Evolutionary conservation across 1,284 basidiomycete species (phyloP).

Genomic region (Ceratobasidium sp.): DNA sequence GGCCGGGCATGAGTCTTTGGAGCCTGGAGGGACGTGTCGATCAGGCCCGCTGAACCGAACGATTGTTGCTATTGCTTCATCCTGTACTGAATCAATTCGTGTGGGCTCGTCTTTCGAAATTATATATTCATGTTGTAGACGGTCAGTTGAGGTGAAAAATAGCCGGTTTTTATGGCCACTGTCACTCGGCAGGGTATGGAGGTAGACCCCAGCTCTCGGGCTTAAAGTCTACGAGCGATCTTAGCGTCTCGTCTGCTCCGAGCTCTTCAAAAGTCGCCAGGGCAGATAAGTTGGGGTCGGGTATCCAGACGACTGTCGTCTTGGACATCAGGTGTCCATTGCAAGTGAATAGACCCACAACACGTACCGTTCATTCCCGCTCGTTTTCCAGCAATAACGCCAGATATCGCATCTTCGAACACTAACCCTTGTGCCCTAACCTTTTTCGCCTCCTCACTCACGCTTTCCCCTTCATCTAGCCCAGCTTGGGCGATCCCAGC

Average conservation of each 20-base stretch:
- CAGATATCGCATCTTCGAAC: conserved; percentile 79
- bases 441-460: conserved; percentile 57
- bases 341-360: background rate
- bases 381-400: conserved; percentile 77
- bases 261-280: conserved; percentile 62
- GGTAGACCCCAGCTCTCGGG: conserved; percentile 83
- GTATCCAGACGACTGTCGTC: conserved; percentile 79
- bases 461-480: conserved; percentile 54
- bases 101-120: background rate
- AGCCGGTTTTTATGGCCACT: background rate
- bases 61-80: background rate
- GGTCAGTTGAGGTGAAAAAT: background rate
- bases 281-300: conserved; percentile 71
- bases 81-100: background rate
- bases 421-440: conserved; percentile 72
- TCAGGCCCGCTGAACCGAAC: conserved; percentile 10
- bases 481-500: conserved; percentile 68
- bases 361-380: conserved; percentile 80
- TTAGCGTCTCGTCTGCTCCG: conserved; percentile 54
- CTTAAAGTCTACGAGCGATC: conserved; percentile 71
- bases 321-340: conserved; percentile 20
- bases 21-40: background rate
- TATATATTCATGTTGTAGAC: conserved; percentile 5
- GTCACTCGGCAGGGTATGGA: conserved; percentile 59
- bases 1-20: conserved; percentile 1